phyloP scores from a whole-genome alignment of 768 basidiomycete species.

The Russula sp. region DNA sequence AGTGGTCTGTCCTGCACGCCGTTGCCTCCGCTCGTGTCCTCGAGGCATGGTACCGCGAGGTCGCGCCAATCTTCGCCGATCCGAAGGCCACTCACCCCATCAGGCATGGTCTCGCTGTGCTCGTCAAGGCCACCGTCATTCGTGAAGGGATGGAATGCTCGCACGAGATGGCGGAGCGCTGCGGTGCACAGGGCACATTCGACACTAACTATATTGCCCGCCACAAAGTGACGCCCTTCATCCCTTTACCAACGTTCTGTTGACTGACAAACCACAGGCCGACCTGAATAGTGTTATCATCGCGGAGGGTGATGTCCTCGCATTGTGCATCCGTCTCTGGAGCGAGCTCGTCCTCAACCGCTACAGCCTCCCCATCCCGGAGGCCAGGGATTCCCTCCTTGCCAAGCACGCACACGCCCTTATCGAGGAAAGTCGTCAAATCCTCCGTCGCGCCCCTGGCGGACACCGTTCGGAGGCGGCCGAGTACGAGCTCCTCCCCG shows the following conservation, averaged over 20 bases:
- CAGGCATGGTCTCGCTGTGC: conserved; percentile 7
- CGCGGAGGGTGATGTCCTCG: conserved; percentile 24
- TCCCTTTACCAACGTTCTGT: too few species aligned
- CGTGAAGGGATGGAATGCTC: conserved; percentile 2
- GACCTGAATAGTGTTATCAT: conserved; percentile 17
- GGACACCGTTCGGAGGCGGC: conserved; percentile 13
- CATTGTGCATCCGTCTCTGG: conserved; percentile 23
- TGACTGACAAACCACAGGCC: not conserved
- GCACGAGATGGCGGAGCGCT: conserved; percentile 12
- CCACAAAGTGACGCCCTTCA: not conserved
- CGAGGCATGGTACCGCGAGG: conserved; percentile 10
- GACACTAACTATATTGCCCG: conserved; percentile 10
- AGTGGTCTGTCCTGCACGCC: conserved; percentile 8
- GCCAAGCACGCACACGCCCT: conserved; percentile 13
- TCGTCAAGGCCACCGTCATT: conserved; percentile 11
- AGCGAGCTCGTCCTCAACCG: conserved; percentile 20
- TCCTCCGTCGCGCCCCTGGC: not conserved
- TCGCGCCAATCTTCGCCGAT: not conserved
- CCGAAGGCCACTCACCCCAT: not conserved
- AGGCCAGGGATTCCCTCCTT: conserved; percentile 10
- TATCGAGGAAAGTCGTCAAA: not conserved
- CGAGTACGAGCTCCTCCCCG: conserved; percentile 20
- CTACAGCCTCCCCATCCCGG: conserved; percentile 15
- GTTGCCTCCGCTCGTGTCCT: conserved; percentile 4
- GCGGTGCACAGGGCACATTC: conserved; percentile 17